Percentiles rank a stretch among this genome's conserved stretches.
These are phyloP conservation scores for Colletotrichum tofieldiae DNA, from an alignment of 2,329 filamentous ascomycete species.

Conservation along the genomic window DNA sequence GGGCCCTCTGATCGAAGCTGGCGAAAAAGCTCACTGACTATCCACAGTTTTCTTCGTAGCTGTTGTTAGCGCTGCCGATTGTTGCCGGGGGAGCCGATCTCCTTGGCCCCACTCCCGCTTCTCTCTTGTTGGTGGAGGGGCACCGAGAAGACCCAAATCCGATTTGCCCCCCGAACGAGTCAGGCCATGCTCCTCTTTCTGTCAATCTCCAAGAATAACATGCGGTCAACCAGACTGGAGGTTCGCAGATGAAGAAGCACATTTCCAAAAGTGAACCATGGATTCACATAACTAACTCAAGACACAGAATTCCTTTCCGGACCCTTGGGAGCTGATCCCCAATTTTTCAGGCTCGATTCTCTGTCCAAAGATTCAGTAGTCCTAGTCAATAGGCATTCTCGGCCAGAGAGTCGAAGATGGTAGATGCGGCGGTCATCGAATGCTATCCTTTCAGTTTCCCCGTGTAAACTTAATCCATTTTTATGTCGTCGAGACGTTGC, in stretches of 20 bases:
- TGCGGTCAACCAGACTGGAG: not conserved
- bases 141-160: not conserved
- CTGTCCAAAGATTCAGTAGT: no score
- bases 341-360: no score
- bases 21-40: slow-evolving; percentile 8
- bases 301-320: not conserved
- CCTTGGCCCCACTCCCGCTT: slow-evolving; percentile 25
- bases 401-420: no score
- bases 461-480: no score
- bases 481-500: no score
- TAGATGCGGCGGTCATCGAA: no score
- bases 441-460: no score
- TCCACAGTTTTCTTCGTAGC: not conserved
- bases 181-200: not conserved
- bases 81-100: slow-evolving; percentile 24
- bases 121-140: slow-evolving; percentile 10
- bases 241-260: not conserved
- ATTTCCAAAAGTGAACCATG: not conserved
- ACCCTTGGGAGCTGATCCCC: not conserved
- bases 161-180: not conserved
- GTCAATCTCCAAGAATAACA: no score
- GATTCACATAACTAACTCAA: not conserved
- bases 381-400: no score
- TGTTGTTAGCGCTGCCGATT: slow-evolving; percentile 10
- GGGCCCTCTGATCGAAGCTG: slow-evolving; percentile 5